Evolutionary conservation across 2,329 filamentous ascomycete species (phyloP).

Genomic region (Verticillium tricorpus): DNA sequence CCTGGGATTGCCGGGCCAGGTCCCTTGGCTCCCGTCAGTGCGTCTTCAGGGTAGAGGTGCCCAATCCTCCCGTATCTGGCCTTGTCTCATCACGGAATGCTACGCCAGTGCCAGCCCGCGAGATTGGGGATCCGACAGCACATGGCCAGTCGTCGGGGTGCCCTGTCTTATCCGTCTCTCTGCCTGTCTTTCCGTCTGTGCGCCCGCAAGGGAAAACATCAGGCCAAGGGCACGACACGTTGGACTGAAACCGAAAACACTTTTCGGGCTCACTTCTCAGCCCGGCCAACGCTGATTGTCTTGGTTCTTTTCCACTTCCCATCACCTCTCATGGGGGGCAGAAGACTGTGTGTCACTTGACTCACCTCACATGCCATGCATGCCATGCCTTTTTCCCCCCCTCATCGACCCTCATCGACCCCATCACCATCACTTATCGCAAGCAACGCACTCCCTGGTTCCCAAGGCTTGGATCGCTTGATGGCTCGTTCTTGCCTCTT

Average conservation of each 20-base stretch:
- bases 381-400: too few relatives aligned
- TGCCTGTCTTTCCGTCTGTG: not conserved
- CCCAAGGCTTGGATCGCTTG: not conserved
- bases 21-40: not conserved
- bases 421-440: not conserved
- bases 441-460: not conserved
- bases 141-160: not conserved
- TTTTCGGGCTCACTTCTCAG: not conserved
- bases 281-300: not conserved
- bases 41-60: not conserved
- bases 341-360: not conserved
- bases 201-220: not conserved
- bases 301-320: not conserved
- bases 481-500: not conserved
- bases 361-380: too few relatives aligned
- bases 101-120: not conserved
- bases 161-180: not conserved
- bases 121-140: not conserved
- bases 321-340: not conserved
- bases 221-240: not conserved
- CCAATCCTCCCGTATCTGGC: not conserved
- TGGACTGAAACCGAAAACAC: not conserved
- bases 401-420: too few relatives aligned
- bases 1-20: not conserved
- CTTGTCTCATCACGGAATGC: not conserved